These are phyloP conservation scores for Acaromyces ingoldii DNA, from an alignment of 1,284 basidiomycete genomes.

Conservation along the genomic window DNA sequence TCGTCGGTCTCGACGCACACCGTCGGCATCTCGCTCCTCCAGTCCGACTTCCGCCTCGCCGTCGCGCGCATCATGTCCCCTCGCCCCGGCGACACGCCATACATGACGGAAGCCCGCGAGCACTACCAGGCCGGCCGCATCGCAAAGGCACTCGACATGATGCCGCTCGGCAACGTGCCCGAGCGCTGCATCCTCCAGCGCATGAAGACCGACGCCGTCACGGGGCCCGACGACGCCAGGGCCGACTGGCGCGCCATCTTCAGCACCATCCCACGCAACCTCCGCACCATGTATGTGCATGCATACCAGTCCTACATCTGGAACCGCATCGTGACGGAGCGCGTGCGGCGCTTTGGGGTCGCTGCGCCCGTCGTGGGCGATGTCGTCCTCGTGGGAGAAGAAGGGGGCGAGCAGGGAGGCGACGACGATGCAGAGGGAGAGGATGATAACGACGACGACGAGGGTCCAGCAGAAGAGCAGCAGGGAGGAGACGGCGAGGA, in stretches of 20 bases:
- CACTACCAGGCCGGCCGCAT: constrained; percentile 22
- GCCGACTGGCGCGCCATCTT: constrained; percentile 31
- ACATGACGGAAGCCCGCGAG: constrained; percentile 18
- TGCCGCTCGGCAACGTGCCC: constrained; percentile 84
- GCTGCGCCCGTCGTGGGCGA: constrained; percentile 78
- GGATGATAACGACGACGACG: constrained; percentile 53
- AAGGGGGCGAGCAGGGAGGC: constrained; percentile 25
- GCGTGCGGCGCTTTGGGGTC: constrained; percentile 72
- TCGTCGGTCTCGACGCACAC: constrained; percentile 90
- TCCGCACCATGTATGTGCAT: constrained; percentile 95
- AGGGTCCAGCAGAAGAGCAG: constrained; percentile 10
- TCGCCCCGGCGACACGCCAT: constrained; percentile 15
- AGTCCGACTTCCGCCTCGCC: constrained; percentile 62
- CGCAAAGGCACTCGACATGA: constrained; percentile 67
- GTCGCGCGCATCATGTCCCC: constrained; percentile 31
- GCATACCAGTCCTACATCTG: constrained; percentile 98
- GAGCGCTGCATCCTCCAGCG: constrained; percentile 78
- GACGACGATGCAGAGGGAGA: constrained; percentile 52
- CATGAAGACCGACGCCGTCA: not conserved
- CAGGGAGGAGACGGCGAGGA: constrained; percentile 6
- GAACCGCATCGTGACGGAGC: constrained; percentile 91
- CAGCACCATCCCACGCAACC: constrained; percentile 56
- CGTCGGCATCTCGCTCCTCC: constrained; percentile 82
- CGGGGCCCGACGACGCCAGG: constrained; percentile 7
- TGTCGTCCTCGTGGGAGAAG: constrained; percentile 19